These are phyloP conservation scores for Aspergillus awamori DNA, from an alignment of 2,329 filamentous ascomycete genomes.

Conservation along the genomic window DNA sequence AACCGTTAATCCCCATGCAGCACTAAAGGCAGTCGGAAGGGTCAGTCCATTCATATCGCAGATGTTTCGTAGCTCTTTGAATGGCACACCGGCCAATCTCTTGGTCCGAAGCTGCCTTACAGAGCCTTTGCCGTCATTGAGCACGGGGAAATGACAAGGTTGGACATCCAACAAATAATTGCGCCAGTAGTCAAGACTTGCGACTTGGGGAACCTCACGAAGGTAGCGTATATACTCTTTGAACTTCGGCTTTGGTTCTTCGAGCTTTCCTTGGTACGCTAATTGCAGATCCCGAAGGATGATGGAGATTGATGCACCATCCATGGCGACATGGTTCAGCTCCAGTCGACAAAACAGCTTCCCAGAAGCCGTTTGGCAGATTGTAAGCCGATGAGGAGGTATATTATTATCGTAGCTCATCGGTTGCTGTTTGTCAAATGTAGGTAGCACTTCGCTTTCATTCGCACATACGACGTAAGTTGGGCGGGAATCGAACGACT, in stretches of 20 bases:
- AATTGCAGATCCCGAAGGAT: conserved; percentile 50
- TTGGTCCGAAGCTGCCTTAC: conserved; percentile 34
- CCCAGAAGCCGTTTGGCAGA: conserved; percentile 45
- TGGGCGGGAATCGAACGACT: conserved; percentile 30
- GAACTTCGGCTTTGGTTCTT: conserved; percentile 40
- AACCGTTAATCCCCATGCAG: conserved; percentile 70
- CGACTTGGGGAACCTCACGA: conserved; percentile 25
- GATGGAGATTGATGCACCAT: conserved; percentile 55
- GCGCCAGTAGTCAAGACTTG: conserved; percentile 43
- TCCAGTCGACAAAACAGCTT: conserved; percentile 52
- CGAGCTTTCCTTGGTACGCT: conserved; percentile 50
- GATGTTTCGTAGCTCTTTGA: conserved; percentile 36
- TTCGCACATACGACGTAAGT: conserved; percentile 34
- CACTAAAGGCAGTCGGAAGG: conserved; percentile 63
- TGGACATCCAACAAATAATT: conserved; percentile 38
- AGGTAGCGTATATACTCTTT: conserved; percentile 41
- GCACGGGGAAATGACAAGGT: conserved; percentile 41
- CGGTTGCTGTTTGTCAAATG: conserved; percentile 33
- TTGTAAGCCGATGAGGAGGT: conserved; percentile 51
- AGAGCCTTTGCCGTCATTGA: conserved; percentile 33
- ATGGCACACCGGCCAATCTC: conserved; percentile 32
- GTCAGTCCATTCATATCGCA: conserved; percentile 52
- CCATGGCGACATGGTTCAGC: conserved; percentile 56
- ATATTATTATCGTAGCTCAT: conserved; percentile 30
- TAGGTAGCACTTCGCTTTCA: conserved; percentile 33